A percentile compares a stretch with the other conserved stretches of the same genome.
Evolutionary conservation across 306 rosid species (phyloP).

Genomic region (Lupinus albus): DNA sequence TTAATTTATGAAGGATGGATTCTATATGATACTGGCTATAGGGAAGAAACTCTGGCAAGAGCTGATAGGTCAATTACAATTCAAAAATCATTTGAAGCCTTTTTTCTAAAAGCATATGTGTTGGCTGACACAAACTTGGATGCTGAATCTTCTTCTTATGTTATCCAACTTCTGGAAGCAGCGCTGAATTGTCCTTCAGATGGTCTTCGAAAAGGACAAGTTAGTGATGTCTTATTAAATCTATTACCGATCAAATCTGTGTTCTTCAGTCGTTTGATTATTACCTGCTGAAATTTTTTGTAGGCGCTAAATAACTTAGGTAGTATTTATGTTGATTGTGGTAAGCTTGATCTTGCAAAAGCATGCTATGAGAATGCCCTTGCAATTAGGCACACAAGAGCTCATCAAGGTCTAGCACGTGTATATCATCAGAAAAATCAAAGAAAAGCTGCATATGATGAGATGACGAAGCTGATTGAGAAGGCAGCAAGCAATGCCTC

Average conservation of each 20-base stretch:
- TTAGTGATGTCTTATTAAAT: constrained; percentile 36
- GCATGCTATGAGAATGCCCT: constrained; percentile 73
- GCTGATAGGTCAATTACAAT: constrained; percentile 66
- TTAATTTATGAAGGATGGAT: constrained; percentile 89
- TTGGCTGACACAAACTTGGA: constrained; percentile 64
- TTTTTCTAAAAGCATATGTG: constrained; percentile 68
- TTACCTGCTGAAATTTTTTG: constrained; percentile 37
- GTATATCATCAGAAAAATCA: constrained; percentile 64
- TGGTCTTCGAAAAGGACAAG: constrained; percentile 86
- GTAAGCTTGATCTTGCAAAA: constrained; percentile 63
- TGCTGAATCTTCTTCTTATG: constrained; percentile 53
- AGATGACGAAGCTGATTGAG: constrained; percentile 75
- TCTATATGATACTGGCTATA: constrained; percentile 68
- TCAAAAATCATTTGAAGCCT: constrained; percentile 75
- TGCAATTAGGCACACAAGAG: constrained; percentile 75
- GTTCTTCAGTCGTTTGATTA: constrained; percentile 37
- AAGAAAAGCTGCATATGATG: constrained; percentile 70
- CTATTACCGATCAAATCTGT: neutral
- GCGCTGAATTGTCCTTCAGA: constrained; percentile 83
- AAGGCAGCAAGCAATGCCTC: constrained; percentile 67
- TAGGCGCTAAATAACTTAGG: constrained; percentile 79
- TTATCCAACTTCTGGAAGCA: constrained; percentile 61
- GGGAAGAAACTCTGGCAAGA: constrained; percentile 63
- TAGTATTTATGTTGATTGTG: constrained; percentile 69
- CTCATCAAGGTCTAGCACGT: constrained; percentile 83